Base-by-base conservation (phyloP, 2,329 filamentous ascomycete species). In the Alternaria sp. region DNA sequence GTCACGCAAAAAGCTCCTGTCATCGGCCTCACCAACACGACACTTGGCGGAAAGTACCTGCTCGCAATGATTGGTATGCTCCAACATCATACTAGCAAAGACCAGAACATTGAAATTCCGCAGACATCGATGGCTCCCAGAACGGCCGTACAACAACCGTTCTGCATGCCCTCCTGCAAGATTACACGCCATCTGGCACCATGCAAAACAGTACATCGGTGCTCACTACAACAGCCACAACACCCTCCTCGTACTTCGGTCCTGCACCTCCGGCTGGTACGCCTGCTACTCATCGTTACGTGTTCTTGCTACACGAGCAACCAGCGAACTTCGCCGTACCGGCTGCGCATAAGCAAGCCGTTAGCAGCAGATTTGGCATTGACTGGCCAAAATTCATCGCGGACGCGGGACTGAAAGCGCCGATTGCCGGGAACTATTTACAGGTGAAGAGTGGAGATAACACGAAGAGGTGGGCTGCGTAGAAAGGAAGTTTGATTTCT, bases 281-380 rank as follows among this genome's bases (percentile, higher is more conserved):
- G 3, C 70, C 72, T 2, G 54, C 68, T 13, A 72, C 72, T 9
- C 72, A 75, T 54, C 69, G 71, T 53, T 75, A 75, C 60, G 58
- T 75, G 3, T 72, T 74, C 42, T 24, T 75, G 42, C 54, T 75
- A 53, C 72, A 73, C 40, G 60, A 64, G 44, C 72, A 75, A 57
- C 72, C 72, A 0, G 70, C 45, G 8, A 68, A 65, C 40, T 72
- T 72, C 45, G 62, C 62, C 9, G 67, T 72, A 3, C 69, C 69
- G 2, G 52, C 65, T 10, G 60, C 60, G 50, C 65, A 71, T 33
- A 62, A 62, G 53, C 53, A 60, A n/a, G 62, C 56, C 14, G 67
- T 72, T 11, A 56, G 58, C 39, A 64, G 54, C 26, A 41, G 69
- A 14, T 56, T 69, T 29, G 65, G 53, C 0, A 68, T 72, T 51